Evolutionary conservation across 371 early-diverging fungal genomes (phyloP).

Genomic region (Smittium mucronatum): DNA sequence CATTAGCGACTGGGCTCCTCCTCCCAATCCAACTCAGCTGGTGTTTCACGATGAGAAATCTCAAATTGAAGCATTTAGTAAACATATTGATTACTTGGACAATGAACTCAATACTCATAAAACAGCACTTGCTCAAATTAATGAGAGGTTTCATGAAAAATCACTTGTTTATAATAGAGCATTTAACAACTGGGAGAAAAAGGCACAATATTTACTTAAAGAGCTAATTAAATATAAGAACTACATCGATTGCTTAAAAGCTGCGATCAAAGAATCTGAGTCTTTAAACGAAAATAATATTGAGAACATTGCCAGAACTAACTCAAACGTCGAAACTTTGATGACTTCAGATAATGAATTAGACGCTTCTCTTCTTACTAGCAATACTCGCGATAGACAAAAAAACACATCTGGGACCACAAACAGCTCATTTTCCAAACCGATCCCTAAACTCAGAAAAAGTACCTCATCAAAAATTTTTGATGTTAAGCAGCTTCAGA

Average conservation of each 20-base stretch:
- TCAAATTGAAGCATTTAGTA: slow-evolving; percentile 30
- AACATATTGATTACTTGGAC: slow-evolving; percentile 33
- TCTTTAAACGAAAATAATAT: slow-evolving; percentile 14
- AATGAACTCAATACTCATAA: slow-evolving; percentile 33
- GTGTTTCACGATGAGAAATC: slow-evolving; percentile 27
- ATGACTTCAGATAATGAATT: no score
- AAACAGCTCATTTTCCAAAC: no score
- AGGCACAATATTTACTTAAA: slow-evolving; percentile 64
- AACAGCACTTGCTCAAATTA: slow-evolving; percentile 29
- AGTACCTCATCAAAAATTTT: no score
- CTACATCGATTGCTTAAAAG: slow-evolving; percentile 60
- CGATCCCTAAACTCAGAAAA: no score
- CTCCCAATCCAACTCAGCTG: slow-evolving; percentile 29
- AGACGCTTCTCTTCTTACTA: no score
- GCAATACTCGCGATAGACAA: no score
- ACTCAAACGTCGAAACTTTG: not conserved
- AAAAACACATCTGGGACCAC: no score
- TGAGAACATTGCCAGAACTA: not conserved
- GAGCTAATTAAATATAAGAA: slow-evolving; percentile 82
- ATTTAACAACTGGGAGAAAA: slow-evolving; percentile 73
- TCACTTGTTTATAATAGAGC: slow-evolving; percentile 49
- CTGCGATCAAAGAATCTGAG: slow-evolving; percentile 39
- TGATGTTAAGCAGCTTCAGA: no score
- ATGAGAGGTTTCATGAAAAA: slow-evolving; percentile 39
- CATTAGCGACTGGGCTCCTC: slow-evolving; percentile 34